Evolutionary conservation across 2,329 filamentous ascomycete species (phyloP).

Genomic region (Cryphonectria naterciae): DNA sequence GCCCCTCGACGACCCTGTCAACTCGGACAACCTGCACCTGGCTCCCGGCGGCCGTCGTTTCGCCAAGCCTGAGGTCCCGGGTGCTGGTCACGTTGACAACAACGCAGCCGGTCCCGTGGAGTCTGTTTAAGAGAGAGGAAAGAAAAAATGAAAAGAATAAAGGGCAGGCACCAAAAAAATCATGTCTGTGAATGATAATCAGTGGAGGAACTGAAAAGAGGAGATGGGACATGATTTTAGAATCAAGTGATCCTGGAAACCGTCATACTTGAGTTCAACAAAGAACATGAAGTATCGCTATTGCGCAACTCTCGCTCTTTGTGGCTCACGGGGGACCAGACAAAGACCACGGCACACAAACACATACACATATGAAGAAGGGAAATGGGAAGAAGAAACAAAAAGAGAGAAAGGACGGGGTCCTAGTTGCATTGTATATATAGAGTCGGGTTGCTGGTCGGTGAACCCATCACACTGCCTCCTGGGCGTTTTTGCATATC

Average conservation of each 20-base stretch:
- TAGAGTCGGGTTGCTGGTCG: constrained; percentile 22
- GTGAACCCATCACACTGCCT: constrained; percentile 26
- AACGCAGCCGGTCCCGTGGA: constrained; percentile 15
- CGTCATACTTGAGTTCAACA: neutral
- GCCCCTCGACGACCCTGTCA: constrained; percentile 32
- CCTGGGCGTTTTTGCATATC: constrained; percentile 27
- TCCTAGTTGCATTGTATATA: constrained; percentile 12
- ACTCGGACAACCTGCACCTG: constrained; percentile 27
- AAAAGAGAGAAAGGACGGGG: neutral
- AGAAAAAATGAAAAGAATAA: neutral
- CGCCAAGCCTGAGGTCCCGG: constrained; percentile 23
- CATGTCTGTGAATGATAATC: constrained; percentile 3
- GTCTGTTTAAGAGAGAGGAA: constrained; percentile 15
- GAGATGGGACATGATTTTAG: neutral
- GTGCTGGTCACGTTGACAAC: constrained; percentile 25
- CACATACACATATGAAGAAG: neutral
- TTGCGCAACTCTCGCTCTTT: neutral
- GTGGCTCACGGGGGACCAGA: neutral
- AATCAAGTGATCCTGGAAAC: neutral
- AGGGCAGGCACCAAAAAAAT: neutral
- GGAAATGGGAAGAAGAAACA: no score
- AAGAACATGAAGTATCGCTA: neutral
- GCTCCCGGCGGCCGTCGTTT: constrained; percentile 27
- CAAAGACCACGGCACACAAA: constrained; percentile 18
- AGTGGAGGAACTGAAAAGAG: neutral